phyloP scores from a whole-genome alignment of 2,329 filamentous ascomycete species.

The Aspergillus sp. region DNA sequence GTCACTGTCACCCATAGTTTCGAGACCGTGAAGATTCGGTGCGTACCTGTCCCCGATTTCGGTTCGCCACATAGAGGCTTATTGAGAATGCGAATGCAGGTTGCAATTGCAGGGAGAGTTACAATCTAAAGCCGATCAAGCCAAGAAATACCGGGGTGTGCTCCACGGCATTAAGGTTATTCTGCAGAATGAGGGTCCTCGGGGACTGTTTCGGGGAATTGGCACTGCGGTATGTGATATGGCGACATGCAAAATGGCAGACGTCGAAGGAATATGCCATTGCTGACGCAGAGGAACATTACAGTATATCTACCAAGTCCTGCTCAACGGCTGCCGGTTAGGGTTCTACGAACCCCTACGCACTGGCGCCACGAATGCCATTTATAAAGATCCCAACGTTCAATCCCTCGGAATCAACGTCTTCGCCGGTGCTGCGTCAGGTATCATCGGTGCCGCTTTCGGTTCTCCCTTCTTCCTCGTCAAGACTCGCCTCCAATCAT shows the following conservation, averaged over 20 bases:
- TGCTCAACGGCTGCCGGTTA: slow-evolving; percentile 91
- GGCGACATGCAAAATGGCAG: not conserved
- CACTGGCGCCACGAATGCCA: slow-evolving; percentile 57
- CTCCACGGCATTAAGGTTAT: slow-evolving; percentile 89
- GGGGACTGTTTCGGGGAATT: slow-evolving; percentile 80
- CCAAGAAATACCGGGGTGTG: slow-evolving; percentile 83
- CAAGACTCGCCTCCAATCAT: slow-evolving; percentile 93
- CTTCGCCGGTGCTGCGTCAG: slow-evolving; percentile 81
- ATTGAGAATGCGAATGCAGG: slow-evolving; percentile 39
- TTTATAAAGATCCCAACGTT: slow-evolving; percentile 65
- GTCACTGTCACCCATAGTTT: slow-evolving; percentile 97
- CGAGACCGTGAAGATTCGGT: slow-evolving; percentile 98
- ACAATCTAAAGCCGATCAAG: slow-evolving; percentile 75
- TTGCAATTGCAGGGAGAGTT: slow-evolving; percentile 96
- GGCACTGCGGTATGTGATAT: slow-evolving; percentile 60
- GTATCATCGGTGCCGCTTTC: slow-evolving; percentile 83
- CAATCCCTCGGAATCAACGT: slow-evolving; percentile 91
- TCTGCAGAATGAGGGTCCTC: slow-evolving; percentile 77
- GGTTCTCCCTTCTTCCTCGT: slow-evolving; percentile 96
- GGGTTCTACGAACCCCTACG: slow-evolving; percentile 98
- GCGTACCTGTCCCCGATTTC: slow-evolving; percentile 21
- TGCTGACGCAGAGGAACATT: slow-evolving; percentile 6
- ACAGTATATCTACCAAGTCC: slow-evolving; percentile 87
- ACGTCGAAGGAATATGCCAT: not conserved
- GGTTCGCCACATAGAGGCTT: not conserved